Conservation (phyloP, 1,139 yeast species). For the Magnusiomyces ingens region DNA sequence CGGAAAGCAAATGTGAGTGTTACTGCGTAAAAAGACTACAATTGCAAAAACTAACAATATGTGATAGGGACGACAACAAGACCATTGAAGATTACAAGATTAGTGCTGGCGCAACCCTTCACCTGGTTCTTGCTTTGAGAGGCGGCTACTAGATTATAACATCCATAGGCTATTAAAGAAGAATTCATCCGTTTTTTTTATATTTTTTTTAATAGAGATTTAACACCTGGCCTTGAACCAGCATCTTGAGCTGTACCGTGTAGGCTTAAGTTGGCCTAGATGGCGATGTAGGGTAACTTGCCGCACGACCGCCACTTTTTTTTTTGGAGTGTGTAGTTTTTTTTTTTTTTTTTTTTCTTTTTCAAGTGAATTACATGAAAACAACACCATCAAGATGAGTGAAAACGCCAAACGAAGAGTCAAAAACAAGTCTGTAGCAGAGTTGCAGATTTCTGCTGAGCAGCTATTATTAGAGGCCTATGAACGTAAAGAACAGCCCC, state of each 20-base stretch:
- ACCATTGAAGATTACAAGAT: slow-evolving; percentile 62
- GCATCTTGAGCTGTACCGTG: too few relatives aligned
- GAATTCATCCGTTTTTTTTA: neutral
- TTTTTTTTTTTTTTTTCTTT: neutral
- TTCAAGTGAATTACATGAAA: neutral
- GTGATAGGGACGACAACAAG: slow-evolving; percentile 55
- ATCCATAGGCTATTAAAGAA: too few relatives aligned
- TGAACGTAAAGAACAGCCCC: slow-evolving; percentile 41
- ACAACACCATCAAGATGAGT: slow-evolving; percentile 7
- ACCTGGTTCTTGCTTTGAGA: slow-evolving; percentile 81
- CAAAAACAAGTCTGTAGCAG: slow-evolving; percentile 42
- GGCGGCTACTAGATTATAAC: slow-evolving; percentile 48
- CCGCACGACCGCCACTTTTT: neutral
- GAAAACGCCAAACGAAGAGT: slow-evolving; percentile 21
- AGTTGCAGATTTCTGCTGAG: slow-evolving; percentile 50
- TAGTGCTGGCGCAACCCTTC: slow-evolving; percentile 67
- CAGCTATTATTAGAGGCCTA: slow-evolving; percentile 51
- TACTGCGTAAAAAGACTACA: neutral
- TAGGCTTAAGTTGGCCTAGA: neutral
- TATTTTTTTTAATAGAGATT: neutral
- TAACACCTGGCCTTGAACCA: neutral
- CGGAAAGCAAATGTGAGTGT: slow-evolving; percentile 76
- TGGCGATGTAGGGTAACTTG: neutral
- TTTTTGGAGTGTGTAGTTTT: neutral
- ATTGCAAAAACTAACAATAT: neutral